These are phyloP conservation scores for Chaetomium cochliodes DNA, from an alignment of 495 filamentous ascomycete genomes.

Conservation along the genomic window DNA sequence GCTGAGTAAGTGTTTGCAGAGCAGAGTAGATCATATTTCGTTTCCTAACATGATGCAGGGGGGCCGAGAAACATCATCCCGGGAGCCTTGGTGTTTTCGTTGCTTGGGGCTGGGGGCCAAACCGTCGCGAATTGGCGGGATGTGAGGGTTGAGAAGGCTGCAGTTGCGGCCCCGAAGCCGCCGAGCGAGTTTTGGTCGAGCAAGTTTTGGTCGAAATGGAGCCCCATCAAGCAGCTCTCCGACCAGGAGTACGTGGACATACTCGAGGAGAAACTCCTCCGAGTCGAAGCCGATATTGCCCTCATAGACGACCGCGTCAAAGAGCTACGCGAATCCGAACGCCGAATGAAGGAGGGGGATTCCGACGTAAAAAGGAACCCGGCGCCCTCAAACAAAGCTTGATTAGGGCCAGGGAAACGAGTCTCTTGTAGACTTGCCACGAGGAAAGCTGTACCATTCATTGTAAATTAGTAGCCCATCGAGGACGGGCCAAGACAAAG, in stretches of 20 bases:
- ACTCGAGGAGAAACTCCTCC: conserved; percentile 72
- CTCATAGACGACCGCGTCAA: conserved; percentile 82
- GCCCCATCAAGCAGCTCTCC: conserved; percentile 71
- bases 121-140: conserved; percentile 25
- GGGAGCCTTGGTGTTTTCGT: conserved; percentile 39
- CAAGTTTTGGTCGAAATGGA: conserved; percentile 66
- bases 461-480: conserved; percentile 5
- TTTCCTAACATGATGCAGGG: conserved; percentile 35
- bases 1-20: conserved; percentile 54
- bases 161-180: not conserved
- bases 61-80: conserved; percentile 46
- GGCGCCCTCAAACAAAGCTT: not conserved
- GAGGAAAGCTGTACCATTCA: not conserved
- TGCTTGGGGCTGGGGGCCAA: conserved; percentile 43
- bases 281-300: conserved; percentile 80
- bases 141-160: conserved; percentile 14
- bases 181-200: conserved; percentile 46
- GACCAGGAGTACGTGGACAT: conserved; percentile 77
- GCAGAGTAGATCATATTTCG: not conserved
- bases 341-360: not conserved
- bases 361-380: not conserved
- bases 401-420: not conserved
- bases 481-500: not conserved
- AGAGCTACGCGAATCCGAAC: conserved; percentile 42
- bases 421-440: not conserved